Evolutionary conservation across 1,139 yeast species (phyloP), one percentile per base, ranked within the genome.

Genomic region (Sugiyamaella sp.): DNA sequence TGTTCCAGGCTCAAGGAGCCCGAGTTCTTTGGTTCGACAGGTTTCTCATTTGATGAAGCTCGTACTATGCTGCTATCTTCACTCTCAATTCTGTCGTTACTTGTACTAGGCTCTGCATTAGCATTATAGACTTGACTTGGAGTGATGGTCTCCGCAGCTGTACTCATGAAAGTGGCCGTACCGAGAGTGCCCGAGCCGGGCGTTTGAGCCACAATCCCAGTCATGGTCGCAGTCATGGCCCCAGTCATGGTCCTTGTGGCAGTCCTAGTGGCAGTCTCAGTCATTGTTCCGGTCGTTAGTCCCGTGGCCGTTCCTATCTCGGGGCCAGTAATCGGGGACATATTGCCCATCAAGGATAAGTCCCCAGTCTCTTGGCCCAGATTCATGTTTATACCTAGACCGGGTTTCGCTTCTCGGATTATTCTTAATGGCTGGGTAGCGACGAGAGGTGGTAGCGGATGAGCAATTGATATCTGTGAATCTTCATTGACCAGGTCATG

Each of bases 371-470:
- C 35, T 29, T 6, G 35, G 8, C 35, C 14, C 35, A 29, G 35
- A 29, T 29, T 29, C 14, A 29, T 14, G n/a, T 29, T 29, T 8
- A 44, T 22, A 4, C 41, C 41, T 21, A 44, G n/a, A 44, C 22
- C 37, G 4, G 48, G 24, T 21, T 21, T 43, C 32, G 47, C 27
- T 3, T 24, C 39, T 20, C 37, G 20, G 4, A 44, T 16, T 5
- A 44, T 44, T 19, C 48, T n/a, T 14, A 44, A 20, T 20, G 48
- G 48, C 16, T 44, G 32, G 2, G 41, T 44, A 22, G 14, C 14
- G 9, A 16, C 6, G n/a, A 33, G 33, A 2, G 48, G 24, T 4
- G 37, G 37, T 25, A 44, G 25, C 29, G 16, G 12, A 14, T 32
- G 39, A 3, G 27, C 33, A 6, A 44, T 16, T 16, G 48, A 44